A percentile compares a stretch with the other conserved stretches of the same genome.
phyloP scores from a whole-genome alignment of 2,329 filamentous ascomycete genomes.

The Eutypa lata region DNA sequence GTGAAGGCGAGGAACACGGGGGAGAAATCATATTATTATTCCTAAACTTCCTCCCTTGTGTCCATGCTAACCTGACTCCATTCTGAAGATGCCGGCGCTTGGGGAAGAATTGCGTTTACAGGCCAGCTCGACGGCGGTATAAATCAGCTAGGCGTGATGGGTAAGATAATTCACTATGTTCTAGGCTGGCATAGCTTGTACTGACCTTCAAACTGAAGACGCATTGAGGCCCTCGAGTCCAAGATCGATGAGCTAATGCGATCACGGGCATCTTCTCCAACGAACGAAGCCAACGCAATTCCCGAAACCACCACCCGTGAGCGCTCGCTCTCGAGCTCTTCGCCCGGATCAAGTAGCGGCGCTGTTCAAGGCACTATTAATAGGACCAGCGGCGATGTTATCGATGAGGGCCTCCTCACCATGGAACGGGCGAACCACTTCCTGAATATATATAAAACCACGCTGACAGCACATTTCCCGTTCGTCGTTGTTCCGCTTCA shows the following conservation, averaged over 20 bases:
- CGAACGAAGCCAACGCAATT: neutral
- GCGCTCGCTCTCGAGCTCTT: neutral
- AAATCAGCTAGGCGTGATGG: constrained; percentile 2
- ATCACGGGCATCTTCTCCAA: neutral
- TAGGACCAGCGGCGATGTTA: neutral
- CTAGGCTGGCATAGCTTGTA: neutral
- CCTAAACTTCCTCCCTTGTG: neutral
- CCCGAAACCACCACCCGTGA: neutral
- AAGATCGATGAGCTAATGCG: constrained; percentile 5
- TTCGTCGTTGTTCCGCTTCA: constrained; percentile 5
- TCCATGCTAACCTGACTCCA: neutral
- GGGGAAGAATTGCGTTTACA: constrained; percentile 3
- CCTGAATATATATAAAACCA: constrained; percentile 1
- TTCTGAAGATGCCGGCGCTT: constrained; percentile 2
- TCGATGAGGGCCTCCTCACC: constrained; percentile 1
- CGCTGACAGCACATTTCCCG: constrained; percentile 5
- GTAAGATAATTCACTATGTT: neutral
- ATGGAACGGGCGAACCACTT: constrained; percentile 1
- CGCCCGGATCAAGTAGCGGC: neutral
- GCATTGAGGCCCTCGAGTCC: constrained; percentile 4
- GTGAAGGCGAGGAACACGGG: too few species aligned
- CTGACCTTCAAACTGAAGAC: neutral
- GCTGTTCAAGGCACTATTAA: neutral
- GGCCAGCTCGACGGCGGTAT: constrained; percentile 2
- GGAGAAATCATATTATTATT: too few species aligned